Percentiles rank a stretch among this genome's conserved stretches.
These are phyloP conservation scores for Leptosphaerulina australis DNA, from an alignment of 2,329 filamentous ascomycete species.

Conservation along the genomic window DNA sequence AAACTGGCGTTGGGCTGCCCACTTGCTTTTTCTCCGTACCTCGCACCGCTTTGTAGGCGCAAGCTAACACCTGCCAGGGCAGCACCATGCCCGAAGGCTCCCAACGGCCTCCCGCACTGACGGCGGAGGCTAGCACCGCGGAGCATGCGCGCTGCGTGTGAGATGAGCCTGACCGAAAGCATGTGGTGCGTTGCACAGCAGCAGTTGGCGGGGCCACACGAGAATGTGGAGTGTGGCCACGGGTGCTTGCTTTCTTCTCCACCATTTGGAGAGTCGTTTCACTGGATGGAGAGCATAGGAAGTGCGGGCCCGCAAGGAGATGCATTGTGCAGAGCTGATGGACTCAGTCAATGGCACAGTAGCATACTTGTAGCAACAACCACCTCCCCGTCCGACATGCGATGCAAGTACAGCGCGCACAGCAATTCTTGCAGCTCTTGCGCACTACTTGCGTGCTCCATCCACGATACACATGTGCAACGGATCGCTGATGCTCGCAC, in stretches of 20 bases:
- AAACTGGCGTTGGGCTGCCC: conserved; percentile 20
- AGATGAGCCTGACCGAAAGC: conserved; percentile 33
- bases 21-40: conserved; percentile 21
- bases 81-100: conserved; percentile 29
- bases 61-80: conserved; percentile 31
- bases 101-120: conserved; percentile 36
- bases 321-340: conserved; percentile 5
- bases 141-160: conserved; percentile 33
- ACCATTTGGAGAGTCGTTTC: conserved; percentile 9
- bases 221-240: conserved; percentile 14
- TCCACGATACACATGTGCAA: conserved; percentile 19
- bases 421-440: conserved; percentile 9
- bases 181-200: conserved; percentile 44
- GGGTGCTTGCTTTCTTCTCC: conserved; percentile 13
- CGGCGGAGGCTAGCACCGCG: conserved; percentile 44
- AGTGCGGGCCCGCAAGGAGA: background rate
- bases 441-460: conserved; percentile 16
- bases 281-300: conserved; percentile 1
- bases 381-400: conserved; percentile 9
- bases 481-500: conserved; percentile 22
- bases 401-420: conserved; percentile 16
- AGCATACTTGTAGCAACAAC: conserved; percentile 10
- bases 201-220: conserved; percentile 20
- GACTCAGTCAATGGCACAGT: conserved; percentile 10
- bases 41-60: conserved; percentile 16